phyloP scores from a whole-genome alignment of 371 early-diverging fungal genomes.

The Haplosporangium sp. region DNA sequence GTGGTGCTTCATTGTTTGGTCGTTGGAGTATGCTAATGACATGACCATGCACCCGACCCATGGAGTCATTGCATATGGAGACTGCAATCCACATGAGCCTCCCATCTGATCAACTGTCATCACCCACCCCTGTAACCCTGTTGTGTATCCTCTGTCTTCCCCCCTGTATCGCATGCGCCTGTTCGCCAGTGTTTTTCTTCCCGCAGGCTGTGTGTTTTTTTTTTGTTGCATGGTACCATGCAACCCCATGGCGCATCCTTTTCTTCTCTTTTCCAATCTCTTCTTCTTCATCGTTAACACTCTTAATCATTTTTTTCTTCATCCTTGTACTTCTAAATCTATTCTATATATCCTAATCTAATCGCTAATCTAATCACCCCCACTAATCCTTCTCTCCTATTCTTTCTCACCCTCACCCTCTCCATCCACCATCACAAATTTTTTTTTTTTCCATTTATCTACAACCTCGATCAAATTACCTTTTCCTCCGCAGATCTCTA shows the following conservation, averaged over 20 bases:
- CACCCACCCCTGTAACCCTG: too few species aligned
- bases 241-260: background rate
- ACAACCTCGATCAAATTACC: background rate
- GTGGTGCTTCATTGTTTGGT: too few species aligned
- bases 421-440: background rate
- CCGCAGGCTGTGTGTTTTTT: background rate
- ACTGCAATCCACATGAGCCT: too few species aligned
- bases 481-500: too few species aligned
- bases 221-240: background rate
- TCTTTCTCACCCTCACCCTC: background rate
- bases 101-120: too few species aligned
- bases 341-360: background rate
- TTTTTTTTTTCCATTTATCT: background rate
- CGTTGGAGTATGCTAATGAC: too few species aligned
- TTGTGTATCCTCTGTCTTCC: too few species aligned
- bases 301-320: constrained; percentile 6
- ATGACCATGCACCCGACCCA: too few species aligned
- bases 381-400: background rate
- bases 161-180: too few species aligned
- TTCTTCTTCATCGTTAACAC: background rate
- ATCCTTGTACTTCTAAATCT: background rate
- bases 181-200: background rate
- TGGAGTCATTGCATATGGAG: too few species aligned
- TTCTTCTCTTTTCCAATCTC: constrained; percentile 2
- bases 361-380: constrained; percentile 4